Evolutionary conservation across 2,329 filamentous ascomycete species (phyloP), one percentile per base, ranked within the genome.

Genomic region (Aspergillus niger): DNA sequence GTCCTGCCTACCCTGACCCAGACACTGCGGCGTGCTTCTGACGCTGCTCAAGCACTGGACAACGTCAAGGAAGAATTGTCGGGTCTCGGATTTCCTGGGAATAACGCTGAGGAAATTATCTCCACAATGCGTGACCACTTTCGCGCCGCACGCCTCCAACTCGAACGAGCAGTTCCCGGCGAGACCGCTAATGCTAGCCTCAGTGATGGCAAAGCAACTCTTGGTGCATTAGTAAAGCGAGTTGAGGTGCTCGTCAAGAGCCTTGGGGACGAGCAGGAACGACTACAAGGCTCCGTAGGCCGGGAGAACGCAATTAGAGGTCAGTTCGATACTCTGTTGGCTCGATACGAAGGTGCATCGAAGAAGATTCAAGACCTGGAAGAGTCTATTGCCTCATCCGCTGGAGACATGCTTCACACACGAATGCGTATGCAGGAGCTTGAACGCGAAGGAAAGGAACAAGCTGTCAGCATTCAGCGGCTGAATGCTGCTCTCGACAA

Each of bases 331-430:
- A 70, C 71, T 44, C 68, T 77, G n/a, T 63, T 80, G 20, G 58
- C 70, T 36, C 72, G 76, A 20, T 72, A 76, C 32, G 76, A 80
- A 54, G 69, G 72, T 17, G 73, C 75, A 5, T 71, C 70, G 28
- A 71, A 69, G 26, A 76, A 76, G 55, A 73, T 78, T 47, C 65
- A 66, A 11, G 72, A 71, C 10, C 67, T 81, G 5, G 78, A 81
- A 63, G 70, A 74, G 10, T 70, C 72, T 0, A 72, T 77, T 36
- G 73, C 78, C 38, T 72, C 74, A n/a, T 77, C 78, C n/a, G 75
- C 77, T 5, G 72, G 77, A 22, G 78, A 81, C 56, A 77, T 81
- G 72, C 70, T 80, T 5, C 74, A 79, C 48, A 72, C 75, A n/a
- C 70, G 79, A 47, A 78, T 80, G 69, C 70, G 74, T 49, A 73